Evolutionary conservation across 2,329 filamentous ascomycete genomes (phyloP).

Genomic region (Botryosphaeria dothidea): DNA sequence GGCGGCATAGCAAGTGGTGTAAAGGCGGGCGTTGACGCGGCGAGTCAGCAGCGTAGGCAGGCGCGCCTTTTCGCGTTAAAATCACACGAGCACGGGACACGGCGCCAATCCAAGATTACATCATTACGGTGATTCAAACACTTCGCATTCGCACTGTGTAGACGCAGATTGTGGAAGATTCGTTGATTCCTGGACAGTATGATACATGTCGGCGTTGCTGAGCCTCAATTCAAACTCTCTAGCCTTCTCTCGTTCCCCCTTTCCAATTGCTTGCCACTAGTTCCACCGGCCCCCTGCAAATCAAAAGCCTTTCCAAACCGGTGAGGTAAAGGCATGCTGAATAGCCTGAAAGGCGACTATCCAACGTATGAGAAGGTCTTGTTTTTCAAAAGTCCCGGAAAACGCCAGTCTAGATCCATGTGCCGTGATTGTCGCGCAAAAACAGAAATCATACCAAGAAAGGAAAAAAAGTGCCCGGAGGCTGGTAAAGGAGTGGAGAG

Average conservation of each 20-base stretch:
- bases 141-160: neutral
- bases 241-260: neutral
- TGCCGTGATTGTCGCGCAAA: slow-evolving; percentile 16
- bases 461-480: neutral
- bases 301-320: slow-evolving; percentile 6
- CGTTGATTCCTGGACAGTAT: slow-evolving; percentile 20
- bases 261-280: neutral
- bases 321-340: neutral
- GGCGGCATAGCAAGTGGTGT: slow-evolving; percentile 4
- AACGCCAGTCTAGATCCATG: slow-evolving; percentile 18
- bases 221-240: slow-evolving; percentile 16
- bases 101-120: neutral
- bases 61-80: slow-evolving; percentile 13
- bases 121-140: neutral
- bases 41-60: slow-evolving; percentile 14
- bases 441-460: slow-evolving; percentile 2
- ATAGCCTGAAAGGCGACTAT: slow-evolving; percentile 3
- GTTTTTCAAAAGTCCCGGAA: slow-evolving; percentile 16
- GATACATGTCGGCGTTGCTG: slow-evolving; percentile 19
- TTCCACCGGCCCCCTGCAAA: neutral
- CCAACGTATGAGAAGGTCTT: slow-evolving; percentile 12
- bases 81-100: slow-evolving; percentile 3
- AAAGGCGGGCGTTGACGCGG: slow-evolving; percentile 2
- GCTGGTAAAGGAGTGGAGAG: slow-evolving; percentile 1
- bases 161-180: slow-evolving; percentile 1